phyloP scores from a whole-genome alignment of 2,329 filamentous ascomycete species.

The Ceratocystiopsis minuta region DNA sequence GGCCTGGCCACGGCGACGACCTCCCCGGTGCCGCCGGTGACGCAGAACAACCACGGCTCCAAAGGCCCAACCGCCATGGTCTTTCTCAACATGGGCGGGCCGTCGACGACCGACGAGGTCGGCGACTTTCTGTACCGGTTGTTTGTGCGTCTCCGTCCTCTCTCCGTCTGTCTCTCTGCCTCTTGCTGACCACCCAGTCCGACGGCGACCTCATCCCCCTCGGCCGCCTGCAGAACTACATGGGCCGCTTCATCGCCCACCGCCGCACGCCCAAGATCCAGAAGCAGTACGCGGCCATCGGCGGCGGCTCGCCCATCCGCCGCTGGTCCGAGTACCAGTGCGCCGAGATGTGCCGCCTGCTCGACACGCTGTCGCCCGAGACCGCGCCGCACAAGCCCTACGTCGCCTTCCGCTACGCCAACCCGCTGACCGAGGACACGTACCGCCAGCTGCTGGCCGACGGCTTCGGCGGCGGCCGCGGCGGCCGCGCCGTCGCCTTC shows the following conservation, averaged over 20 bases:
- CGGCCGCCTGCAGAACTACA: slow-evolving; percentile 73
- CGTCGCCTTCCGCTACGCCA: slow-evolving; percentile 88
- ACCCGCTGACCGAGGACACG: slow-evolving; percentile 87
- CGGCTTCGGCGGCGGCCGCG: slow-evolving; percentile 75
- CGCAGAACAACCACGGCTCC: slow-evolving; percentile 51
- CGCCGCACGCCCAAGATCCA: slow-evolving; percentile 90
- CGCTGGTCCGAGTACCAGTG: slow-evolving; percentile 96
- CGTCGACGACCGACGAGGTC: slow-evolving; percentile 74
- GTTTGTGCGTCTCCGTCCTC: slow-evolving; percentile 49
- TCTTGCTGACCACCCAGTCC: slow-evolving; percentile 32
- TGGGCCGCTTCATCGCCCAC: slow-evolving; percentile 72
- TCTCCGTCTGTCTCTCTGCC: too few species aligned
- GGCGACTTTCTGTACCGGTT: slow-evolving; percentile 75
- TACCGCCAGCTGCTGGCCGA: slow-evolving; percentile 69
- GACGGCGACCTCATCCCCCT: slow-evolving; percentile 93
- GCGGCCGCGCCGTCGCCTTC: slow-evolving; percentile 89
- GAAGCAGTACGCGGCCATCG: slow-evolving; percentile 88
- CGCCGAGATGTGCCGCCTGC: slow-evolving; percentile 88
- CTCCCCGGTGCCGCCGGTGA: slow-evolving; percentile 48
- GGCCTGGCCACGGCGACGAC: slow-evolving; percentile 33
- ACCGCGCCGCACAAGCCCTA: slow-evolving; percentile 96
- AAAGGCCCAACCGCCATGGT: slow-evolving; percentile 91
- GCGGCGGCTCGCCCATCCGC: slow-evolving; percentile 91
- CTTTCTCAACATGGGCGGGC: slow-evolving; percentile 97
- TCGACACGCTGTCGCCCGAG: slow-evolving; percentile 78